Evolutionary conservation across 805 yeast species (phyloP).

Genomic region (Candida ortonii): DNA sequence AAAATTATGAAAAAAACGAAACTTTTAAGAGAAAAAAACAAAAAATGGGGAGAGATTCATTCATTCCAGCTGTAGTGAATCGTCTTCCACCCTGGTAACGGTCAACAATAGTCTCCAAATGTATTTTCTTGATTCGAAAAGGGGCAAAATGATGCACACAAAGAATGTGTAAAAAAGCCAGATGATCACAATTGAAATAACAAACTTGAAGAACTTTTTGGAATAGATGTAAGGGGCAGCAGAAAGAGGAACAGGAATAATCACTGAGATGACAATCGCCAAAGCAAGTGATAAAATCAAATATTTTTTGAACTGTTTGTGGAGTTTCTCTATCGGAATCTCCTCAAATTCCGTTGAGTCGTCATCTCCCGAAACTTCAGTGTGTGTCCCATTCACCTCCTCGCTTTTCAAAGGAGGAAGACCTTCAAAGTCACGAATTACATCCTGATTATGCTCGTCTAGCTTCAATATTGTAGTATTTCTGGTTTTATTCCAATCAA

Average conservation of each 20-base stretch:
- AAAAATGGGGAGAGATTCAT: too few relatives aligned
- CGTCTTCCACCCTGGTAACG: background rate
- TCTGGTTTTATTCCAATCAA: slow-evolving; percentile 30
- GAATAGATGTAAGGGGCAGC: slow-evolving; percentile 36
- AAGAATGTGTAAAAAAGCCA: slow-evolving; percentile 34
- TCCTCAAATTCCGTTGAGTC: slow-evolving; percentile 1
- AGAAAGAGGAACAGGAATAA: slow-evolving; percentile 36
- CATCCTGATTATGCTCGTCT: background rate
- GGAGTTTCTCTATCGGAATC: slow-evolving; percentile 5
- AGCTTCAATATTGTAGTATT: slow-evolving; percentile 2
- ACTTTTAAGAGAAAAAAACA: too few relatives aligned
- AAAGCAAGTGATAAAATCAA: slow-evolving; percentile 22
- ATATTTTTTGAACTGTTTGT: slow-evolving; percentile 5
- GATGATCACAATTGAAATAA: slow-evolving; percentile 25
- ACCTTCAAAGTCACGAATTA: background rate
- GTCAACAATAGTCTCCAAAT: slow-evolving; percentile 1
- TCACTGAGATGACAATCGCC: slow-evolving; percentile 21
- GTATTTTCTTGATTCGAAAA: slow-evolving; percentile 1
- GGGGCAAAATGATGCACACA: slow-evolving; percentile 40
- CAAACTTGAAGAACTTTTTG: slow-evolving; percentile 32
- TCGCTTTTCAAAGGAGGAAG: too few relatives aligned
- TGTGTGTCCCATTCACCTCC: background rate
- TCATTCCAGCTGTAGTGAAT: too few relatives aligned
- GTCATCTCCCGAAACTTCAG: background rate
- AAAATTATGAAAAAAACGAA: too few relatives aligned